phyloP scores from a whole-genome alignment of 768 basidiomycete genomes.

The Naganishia vishniacii region DNA sequence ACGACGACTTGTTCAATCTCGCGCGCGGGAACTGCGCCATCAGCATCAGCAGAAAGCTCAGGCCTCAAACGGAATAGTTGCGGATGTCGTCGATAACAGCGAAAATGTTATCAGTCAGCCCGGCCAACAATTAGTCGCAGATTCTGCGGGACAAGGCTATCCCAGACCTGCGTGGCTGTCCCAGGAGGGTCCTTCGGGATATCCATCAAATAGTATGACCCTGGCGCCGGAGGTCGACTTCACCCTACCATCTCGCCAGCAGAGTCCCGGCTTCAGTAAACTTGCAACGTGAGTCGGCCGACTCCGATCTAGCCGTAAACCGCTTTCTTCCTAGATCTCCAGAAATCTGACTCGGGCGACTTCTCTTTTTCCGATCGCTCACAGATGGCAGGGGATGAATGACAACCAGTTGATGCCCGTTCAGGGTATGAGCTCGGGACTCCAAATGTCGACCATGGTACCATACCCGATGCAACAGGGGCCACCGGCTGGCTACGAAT shows the following conservation, averaged over 20 bases:
- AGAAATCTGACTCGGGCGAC: too few relatives aligned
- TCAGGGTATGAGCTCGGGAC: neutral
- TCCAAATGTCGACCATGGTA: constrained; percentile 11
- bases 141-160: neutral
- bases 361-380: neutral
- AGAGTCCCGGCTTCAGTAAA: constrained; percentile 3
- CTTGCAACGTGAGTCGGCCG: neutral
- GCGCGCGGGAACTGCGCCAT: constrained; percentile 1
- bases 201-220: neutral
- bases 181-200: neutral
- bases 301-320: too few relatives aligned
- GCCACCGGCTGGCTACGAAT: neutral
- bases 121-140: neutral
- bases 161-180: constrained; percentile 1
- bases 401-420: neutral
- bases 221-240: constrained; percentile 8
- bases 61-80: neutral
- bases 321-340: too few relatives aligned
- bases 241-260: constrained; percentile 4
- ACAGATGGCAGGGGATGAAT: neutral
- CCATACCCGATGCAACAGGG: neutral
- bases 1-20: constrained; percentile 13
- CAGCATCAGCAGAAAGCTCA: constrained; percentile 51
- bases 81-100: neutral
- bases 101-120: too few relatives aligned